Percentiles rank a stretch among this genome's conserved stretches.
Conservation (phyloP, 805 yeast genomes). For the Nakazawaea ernobii region DNA sequence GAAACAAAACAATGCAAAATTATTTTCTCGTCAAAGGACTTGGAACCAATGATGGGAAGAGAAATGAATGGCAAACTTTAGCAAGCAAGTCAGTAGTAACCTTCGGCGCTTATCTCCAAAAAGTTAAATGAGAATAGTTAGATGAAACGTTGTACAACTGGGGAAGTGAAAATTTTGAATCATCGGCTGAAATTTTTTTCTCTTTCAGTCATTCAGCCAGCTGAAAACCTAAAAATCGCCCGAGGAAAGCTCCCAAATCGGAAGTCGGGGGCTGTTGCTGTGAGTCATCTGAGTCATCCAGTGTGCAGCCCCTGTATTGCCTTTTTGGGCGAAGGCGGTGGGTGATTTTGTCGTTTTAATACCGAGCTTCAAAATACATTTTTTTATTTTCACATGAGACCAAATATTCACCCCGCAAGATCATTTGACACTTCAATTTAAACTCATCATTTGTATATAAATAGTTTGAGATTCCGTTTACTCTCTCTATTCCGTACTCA, state of each 20-base stretch:
- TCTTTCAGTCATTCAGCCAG: not conserved
- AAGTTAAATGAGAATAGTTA: too few species aligned
- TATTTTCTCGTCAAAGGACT: too few species aligned
- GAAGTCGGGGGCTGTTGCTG: not conserved
- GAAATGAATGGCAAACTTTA: not conserved
- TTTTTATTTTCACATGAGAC: slow-evolving; percentile 1
- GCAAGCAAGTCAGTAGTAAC: too few species aligned
- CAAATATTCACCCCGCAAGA: slow-evolving; percentile 5
- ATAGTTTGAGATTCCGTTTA: too few species aligned
- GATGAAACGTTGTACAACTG: not conserved
- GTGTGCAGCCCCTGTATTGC: too few species aligned
- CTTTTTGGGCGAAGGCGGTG: not conserved
- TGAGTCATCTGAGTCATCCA: not conserved
- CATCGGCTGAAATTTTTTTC: too few species aligned
- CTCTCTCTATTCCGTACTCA: too few species aligned
- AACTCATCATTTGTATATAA: too few species aligned
- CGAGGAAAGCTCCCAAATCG: not conserved
- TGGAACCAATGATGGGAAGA: too few species aligned
- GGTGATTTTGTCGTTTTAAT: not conserved
- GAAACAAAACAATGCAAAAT: not conserved
- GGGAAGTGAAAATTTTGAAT: not conserved
- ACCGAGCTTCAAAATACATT: not conserved
- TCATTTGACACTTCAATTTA: not conserved
- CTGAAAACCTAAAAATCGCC: not conserved
- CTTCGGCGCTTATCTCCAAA: not conserved